Percentiles rank a stretch among this genome's conserved stretches.
Evolutionary conservation across 805 yeast species (phyloP).

Genomic region (Ogataea sp.): DNA sequence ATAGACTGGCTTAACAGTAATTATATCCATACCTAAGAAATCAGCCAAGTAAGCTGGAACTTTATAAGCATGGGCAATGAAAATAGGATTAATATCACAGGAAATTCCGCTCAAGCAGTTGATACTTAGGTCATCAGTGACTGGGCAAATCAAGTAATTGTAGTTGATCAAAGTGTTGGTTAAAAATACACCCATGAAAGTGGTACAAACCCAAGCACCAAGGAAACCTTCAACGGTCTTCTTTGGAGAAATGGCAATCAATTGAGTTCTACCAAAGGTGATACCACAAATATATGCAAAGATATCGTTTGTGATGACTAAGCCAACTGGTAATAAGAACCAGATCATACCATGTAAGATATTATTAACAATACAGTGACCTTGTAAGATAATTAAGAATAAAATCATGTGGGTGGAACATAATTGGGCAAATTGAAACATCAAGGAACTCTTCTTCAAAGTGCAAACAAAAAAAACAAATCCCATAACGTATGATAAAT

Average conservation of each 20-base stretch:
- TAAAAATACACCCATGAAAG: conserved; percentile 59
- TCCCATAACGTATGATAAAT: conserved; percentile 78
- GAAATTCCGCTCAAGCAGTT: conserved; percentile 52
- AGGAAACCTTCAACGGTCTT: conserved; percentile 96
- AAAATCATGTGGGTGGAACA: conserved; percentile 93
- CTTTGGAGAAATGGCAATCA: conserved; percentile 91
- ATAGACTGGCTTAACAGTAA: conserved; percentile 78
- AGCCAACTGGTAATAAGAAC: conserved; percentile 86
- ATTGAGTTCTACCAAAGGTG: conserved; percentile 88
- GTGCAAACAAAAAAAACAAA: conserved; percentile 86
- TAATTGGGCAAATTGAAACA: conserved; percentile 89
- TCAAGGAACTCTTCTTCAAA: conserved; percentile 79
- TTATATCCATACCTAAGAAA: conserved; percentile 29
- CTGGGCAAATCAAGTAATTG: conserved; percentile 84
- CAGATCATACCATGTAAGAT: conserved; percentile 87
- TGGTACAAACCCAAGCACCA: conserved; percentile 96
- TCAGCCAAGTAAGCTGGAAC: conserved; percentile 63
- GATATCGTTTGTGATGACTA: conserved; percentile 90
- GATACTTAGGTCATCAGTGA: conserved; percentile 49
- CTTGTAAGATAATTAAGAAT: conserved; percentile 84
- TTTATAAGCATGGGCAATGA: conserved; percentile 68
- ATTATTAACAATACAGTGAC: conserved; percentile 85
- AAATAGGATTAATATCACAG: conserved; percentile 88
- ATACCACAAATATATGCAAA: conserved; percentile 97
- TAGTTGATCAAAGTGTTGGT: conserved; percentile 57